A percentile compares a stretch with the other conserved stretches of the same genome.
phyloP scores from a whole-genome alignment of 768 basidiomycete genomes.

The Podaxis pistillaris region DNA sequence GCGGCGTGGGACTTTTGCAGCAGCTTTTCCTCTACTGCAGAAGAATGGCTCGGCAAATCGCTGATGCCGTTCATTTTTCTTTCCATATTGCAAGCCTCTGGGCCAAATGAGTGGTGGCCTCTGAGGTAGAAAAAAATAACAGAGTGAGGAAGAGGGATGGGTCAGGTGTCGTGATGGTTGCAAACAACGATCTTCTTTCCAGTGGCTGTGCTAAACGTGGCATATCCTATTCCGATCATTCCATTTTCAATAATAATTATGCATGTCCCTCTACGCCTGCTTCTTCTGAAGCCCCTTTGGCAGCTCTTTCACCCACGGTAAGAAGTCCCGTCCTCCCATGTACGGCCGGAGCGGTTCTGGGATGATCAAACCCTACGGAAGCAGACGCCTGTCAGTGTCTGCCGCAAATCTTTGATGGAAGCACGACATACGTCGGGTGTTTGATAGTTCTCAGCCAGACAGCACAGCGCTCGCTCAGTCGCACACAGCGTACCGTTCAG shows the following conservation, averaged over 20 bases:
- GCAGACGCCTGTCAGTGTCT: conserved; percentile 8
- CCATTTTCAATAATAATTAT: neutral
- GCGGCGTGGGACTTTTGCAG: conserved; percentile 30
- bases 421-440: conserved; percentile 74
- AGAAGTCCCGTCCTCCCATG: conserved; percentile 92
- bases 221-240: conserved; percentile 9
- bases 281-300: conserved; percentile 81
- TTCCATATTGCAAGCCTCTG: neutral
- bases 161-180: conserved; percentile 3
- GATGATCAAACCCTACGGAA: conserved; percentile 78
- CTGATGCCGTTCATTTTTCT: conserved; percentile 19
- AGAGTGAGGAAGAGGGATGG: neutral
- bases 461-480: conserved; percentile 94
- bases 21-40: conserved; percentile 40
- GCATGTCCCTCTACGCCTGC: conserved; percentile 32
- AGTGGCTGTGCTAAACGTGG: conserved; percentile 17
- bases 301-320: conserved; percentile 80
- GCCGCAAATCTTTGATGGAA: conserved; percentile 3
- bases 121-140: neutral
- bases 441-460: conserved; percentile 98
- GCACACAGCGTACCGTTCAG: conserved; percentile 97
- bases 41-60: conserved; percentile 42
- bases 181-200: conserved; percentile 3
- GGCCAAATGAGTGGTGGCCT: neutral
- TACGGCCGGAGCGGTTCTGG: conserved; percentile 91